Percentiles rank a stretch among this genome's conserved stretches.
These are phyloP conservation scores for Phytophthora pseudosyringae DNA, from an alignment of 352 stramenopile genomes.

Conservation along the genomic window DNA sequence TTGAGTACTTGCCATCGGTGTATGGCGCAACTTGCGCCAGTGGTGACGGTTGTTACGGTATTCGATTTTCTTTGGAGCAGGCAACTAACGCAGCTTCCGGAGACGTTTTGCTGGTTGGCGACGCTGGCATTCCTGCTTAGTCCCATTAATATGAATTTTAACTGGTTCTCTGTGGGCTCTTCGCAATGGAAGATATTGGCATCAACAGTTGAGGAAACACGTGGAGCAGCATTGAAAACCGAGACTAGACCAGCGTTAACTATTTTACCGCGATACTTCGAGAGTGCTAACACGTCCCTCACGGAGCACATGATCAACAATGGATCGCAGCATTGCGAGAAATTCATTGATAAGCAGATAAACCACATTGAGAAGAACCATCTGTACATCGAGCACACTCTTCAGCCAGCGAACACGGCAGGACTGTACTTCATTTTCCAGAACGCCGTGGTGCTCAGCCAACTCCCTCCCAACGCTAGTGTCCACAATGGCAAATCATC, in stretches of 20 bases:
- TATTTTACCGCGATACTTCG: slow-evolving; percentile 17
- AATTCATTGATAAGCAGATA: not conserved
- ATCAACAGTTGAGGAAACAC: slow-evolving; percentile 10
- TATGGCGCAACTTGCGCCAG: slow-evolving; percentile 3
- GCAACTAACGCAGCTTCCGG: not conserved
- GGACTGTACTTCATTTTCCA: slow-evolving; percentile 49
- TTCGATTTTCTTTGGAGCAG: slow-evolving; percentile 2
- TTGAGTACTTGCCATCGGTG: not conserved
- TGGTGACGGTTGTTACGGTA: not conserved
- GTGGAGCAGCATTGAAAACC: not conserved
- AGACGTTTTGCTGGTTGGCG: slow-evolving; percentile 2
- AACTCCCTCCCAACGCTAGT: slow-evolving; percentile 2
- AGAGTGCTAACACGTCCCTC: not conserved
- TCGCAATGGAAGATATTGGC: slow-evolving; percentile 17
- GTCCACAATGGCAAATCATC: not conserved
- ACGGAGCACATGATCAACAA: not conserved
- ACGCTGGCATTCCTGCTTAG: slow-evolving; percentile 2
- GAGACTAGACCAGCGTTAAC: not conserved
- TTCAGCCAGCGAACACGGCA: slow-evolving; percentile 44
- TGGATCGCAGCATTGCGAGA: not conserved
- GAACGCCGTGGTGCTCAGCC: slow-evolving; percentile 25
- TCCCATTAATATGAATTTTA: slow-evolving; percentile 14
- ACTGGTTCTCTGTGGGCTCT: slow-evolving; percentile 4
- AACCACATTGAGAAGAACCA: slow-evolving; percentile 41
- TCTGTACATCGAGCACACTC: slow-evolving; percentile 45